Evolutionary conservation across 805 yeast genomes (phyloP).

Genomic region (Candida xiaguanensis): DNA sequence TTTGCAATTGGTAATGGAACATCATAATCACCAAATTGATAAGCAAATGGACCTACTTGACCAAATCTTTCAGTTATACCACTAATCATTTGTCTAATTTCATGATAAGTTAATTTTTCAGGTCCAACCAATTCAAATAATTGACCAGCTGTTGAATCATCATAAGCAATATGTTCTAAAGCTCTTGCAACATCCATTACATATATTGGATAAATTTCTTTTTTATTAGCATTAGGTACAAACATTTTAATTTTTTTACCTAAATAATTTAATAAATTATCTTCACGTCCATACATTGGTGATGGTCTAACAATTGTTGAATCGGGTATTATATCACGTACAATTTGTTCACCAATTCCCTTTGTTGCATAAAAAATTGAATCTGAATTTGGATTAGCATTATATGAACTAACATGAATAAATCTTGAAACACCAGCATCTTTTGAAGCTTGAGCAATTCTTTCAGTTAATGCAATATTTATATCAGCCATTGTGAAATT

Average conservation of each 20-base stretch:
- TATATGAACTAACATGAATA: constrained; percentile 76
- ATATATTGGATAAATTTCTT: constrained; percentile 67
- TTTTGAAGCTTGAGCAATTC: constrained; percentile 70
- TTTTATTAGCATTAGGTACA: constrained; percentile 63
- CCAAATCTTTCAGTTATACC: constrained; percentile 52
- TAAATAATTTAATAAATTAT: constrained; percentile 60
- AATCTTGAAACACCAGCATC: constrained; percentile 70
- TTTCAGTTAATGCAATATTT: constrained; percentile 71
- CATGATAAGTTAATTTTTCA: constrained; percentile 56
- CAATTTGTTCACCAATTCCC: constrained; percentile 73
- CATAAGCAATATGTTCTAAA: constrained; percentile 72
- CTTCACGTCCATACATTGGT: constrained; percentile 74
- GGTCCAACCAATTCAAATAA: constrained; percentile 72
- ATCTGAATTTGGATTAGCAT: constrained; percentile 64
- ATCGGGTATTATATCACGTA: constrained; percentile 63
- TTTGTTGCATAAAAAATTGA: constrained; percentile 77
- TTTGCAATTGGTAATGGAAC: constrained; percentile 46
- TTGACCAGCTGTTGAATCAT: constrained; percentile 76
- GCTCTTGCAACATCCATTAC: constrained; percentile 76
- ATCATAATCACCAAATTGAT: constrained; percentile 39
- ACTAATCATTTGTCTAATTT: constrained; percentile 69
- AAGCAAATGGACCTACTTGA: constrained; percentile 42
- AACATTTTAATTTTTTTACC: constrained; percentile 56
- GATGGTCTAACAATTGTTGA: constrained; percentile 85
- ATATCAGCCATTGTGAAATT: constrained; percentile 81